A percentile compares a stretch with the other conserved stretches of the same genome.
Conservation (phyloP, 2,329 filamentous ascomycete genomes). For the Cladophialophora exuberans region DNA sequence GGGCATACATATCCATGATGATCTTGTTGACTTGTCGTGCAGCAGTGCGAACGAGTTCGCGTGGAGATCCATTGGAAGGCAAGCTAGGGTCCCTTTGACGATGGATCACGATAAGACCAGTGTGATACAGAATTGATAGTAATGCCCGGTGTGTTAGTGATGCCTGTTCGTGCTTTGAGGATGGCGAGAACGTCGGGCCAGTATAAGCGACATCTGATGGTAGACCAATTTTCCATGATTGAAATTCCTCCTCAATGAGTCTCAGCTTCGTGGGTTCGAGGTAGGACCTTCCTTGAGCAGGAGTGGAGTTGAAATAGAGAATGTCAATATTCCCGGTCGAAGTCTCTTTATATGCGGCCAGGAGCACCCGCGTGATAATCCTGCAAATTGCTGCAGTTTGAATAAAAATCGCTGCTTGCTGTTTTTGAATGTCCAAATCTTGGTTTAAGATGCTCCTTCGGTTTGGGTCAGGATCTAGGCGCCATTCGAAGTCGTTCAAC, state of each 20-base stretch:
- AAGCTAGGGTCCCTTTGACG: neutral
- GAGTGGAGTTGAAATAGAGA: neutral
- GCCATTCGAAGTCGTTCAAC: conserved; percentile 81
- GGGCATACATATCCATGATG: conserved; percentile 13
- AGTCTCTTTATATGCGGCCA: neutral
- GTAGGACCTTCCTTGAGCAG: neutral
- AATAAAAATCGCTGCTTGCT: neutral
- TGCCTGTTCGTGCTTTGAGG: neutral
- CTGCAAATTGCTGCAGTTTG: neutral
- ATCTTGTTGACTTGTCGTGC: conserved; percentile 15
- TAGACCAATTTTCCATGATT: neutral
- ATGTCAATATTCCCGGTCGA: neutral
- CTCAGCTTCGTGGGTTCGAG: neutral
- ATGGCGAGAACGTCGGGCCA: neutral
- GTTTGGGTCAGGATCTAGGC: neutral
- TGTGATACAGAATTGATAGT: neutral
- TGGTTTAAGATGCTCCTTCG: neutral
- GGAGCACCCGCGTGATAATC: neutral
- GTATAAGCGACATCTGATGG: neutral
- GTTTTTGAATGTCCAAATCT: neutral
- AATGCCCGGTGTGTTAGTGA: neutral
- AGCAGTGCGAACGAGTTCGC: conserved; percentile 5
- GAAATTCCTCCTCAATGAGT: neutral
- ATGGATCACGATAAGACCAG: neutral
- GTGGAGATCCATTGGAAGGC: neutral